Conservation (phyloP, 2,329 filamentous ascomycete genomes). For the Paecilomyces niveus region DNA sequence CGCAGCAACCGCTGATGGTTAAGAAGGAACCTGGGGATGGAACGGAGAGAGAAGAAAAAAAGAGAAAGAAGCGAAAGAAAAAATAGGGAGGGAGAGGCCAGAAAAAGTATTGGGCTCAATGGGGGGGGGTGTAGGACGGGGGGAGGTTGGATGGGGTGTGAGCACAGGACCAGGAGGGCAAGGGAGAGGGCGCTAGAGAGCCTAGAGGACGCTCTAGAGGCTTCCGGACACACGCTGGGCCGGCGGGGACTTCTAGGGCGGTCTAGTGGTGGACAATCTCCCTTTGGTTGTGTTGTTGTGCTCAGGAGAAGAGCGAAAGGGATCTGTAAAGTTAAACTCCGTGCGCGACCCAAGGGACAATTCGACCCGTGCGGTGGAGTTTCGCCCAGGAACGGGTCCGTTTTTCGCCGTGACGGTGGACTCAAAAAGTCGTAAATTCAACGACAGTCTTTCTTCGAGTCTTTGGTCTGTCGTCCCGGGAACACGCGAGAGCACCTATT, state of each 20-base stretch:
- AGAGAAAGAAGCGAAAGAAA: constrained; percentile 9
- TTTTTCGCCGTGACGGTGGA: not conserved
- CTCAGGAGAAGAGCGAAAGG: not conserved
- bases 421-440: not conserved
- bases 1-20: constrained; percentile 1
- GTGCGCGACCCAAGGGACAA: not conserved
- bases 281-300: not conserved
- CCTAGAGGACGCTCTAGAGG: constrained; percentile 6
- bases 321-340: not conserved
- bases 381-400: not conserved
- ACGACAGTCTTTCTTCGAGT: not conserved
- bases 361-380: not conserved
- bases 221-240: not conserved
- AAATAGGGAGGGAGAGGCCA: constrained; percentile 10
- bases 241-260: not conserved
- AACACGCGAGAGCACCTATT: not conserved
- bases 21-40: constrained; percentile 1
- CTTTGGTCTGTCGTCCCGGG: not conserved
- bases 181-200: constrained; percentile 15
- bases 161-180: constrained; percentile 13
- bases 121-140: not conserved
- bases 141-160: constrained; percentile 15
- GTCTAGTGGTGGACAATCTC: not conserved
- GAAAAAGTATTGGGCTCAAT: constrained; percentile 4
- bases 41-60: constrained; percentile 4